Conservation (phyloP, 2,329 filamentous ascomycete species). For the Chalaropsis ovoidea region DNA sequence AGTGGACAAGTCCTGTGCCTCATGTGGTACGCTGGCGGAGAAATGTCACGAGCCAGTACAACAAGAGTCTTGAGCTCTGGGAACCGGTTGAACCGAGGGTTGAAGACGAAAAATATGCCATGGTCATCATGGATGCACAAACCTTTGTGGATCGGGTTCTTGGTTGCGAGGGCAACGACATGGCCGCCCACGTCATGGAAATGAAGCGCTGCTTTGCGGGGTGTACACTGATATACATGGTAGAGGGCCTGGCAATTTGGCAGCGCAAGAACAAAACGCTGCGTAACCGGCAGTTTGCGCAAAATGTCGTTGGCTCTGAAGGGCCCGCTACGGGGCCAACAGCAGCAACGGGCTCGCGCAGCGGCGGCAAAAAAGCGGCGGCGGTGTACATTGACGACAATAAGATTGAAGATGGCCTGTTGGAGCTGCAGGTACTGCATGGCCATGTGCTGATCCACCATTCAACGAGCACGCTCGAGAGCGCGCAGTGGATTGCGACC, state of each 20-base stretch:
- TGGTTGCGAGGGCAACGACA: conserved; percentile 33
- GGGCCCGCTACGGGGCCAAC: conserved; percentile 11
- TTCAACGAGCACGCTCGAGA: conserved; percentile 49
- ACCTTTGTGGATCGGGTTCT: conserved; percentile 55
- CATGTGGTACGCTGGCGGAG: conserved; percentile 58
- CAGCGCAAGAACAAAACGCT: conserved; percentile 58
- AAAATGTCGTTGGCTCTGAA: conserved; percentile 46
- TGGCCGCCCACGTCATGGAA: not conserved
- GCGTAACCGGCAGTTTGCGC: conserved; percentile 57
- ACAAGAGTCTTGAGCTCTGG: conserved; percentile 53
- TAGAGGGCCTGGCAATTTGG: conserved; percentile 59
- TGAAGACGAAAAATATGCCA: conserved; percentile 48
- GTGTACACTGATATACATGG: conserved; percentile 54
- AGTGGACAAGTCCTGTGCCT: conserved; percentile 39
- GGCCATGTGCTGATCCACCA: conserved; percentile 56
- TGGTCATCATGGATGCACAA: conserved; percentile 52
- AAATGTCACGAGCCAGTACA: conserved; percentile 54
- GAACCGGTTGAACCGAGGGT: conserved; percentile 48
- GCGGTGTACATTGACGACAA: conserved; percentile 49
- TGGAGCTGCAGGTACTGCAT: conserved; percentile 60
- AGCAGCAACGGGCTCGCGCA: conserved; percentile 29
- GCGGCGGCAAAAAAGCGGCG: conserved; percentile 31
- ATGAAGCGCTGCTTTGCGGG: conserved; percentile 46
- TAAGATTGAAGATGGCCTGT: conserved; percentile 57
- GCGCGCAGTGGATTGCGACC: conserved; percentile 59